phyloP scores from a whole-genome alignment of 306 rosid genomes.

The Corylus americana region DNA sequence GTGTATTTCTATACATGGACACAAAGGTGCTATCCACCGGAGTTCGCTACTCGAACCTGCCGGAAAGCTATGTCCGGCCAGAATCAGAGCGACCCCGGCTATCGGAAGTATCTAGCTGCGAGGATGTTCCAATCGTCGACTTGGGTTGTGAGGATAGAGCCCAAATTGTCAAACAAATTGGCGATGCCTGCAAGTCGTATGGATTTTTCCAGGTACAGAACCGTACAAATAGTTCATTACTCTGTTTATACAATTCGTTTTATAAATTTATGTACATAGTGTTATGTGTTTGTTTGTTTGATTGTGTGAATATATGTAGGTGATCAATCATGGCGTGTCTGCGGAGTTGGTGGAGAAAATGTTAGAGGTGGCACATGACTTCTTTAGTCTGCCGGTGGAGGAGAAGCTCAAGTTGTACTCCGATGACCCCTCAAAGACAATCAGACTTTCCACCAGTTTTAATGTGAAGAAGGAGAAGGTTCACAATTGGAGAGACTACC shows the following conservation, averaged over 20 bases:
- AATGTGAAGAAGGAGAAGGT: conserved; percentile 70
- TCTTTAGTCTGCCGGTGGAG: conserved; percentile 66
- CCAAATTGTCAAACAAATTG: conserved; percentile 38
- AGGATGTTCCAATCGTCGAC: conserved; percentile 72
- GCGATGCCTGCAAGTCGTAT: conserved; percentile 65
- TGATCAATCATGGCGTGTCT: conserved; percentile 69
- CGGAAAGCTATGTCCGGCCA: conserved; percentile 70
- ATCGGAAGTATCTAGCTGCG: conserved; percentile 51
- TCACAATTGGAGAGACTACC: conserved; percentile 95
- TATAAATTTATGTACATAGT: no score
- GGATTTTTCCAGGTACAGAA: conserved; percentile 82
- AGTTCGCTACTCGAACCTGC: conserved; percentile 45
- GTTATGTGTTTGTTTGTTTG: no score
- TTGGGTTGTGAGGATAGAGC: conserved; percentile 40
- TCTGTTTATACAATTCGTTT: no score
- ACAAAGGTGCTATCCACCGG: conserved; percentile 65
- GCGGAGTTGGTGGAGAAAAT: conserved; percentile 51
- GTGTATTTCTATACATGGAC: conserved; percentile 38
- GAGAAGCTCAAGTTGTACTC: conserved; percentile 90
- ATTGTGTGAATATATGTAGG: conserved; percentile 35
- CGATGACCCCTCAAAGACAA: conserved; percentile 79
- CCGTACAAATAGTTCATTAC: no score
- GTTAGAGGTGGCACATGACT: conserved; percentile 53
- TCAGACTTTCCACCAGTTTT: conserved; percentile 78
- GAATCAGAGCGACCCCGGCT: conserved; percentile 84